Percentiles rank a stretch among this genome's conserved stretches.
Evolutionary conservation across 2,329 filamentous ascomycete genomes (phyloP).

Genomic region (Cryphonectria radicalis): DNA sequence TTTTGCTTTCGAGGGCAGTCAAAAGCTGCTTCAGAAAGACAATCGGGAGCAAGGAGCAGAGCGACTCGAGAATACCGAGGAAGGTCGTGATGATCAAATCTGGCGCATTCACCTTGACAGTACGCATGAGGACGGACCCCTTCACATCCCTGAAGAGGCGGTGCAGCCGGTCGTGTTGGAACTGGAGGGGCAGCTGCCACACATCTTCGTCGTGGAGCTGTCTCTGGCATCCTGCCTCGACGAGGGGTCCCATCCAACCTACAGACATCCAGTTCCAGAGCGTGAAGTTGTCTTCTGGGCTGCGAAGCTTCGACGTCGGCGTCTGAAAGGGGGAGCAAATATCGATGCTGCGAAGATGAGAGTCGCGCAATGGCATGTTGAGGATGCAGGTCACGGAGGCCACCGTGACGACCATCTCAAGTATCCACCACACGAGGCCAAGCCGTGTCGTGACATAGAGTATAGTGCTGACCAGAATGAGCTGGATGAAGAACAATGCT

Average conservation of each 20-base stretch:
- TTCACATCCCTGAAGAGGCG: conserved; percentile 72
- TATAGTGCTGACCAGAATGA: conserved; percentile 39
- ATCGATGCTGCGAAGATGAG: conserved; percentile 52
- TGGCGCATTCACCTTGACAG: conserved; percentile 77
- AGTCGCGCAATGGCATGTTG: conserved; percentile 72
- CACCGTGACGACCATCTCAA: conserved; percentile 47
- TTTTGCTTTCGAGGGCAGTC: conserved; percentile 62
- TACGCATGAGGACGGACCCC: conserved; percentile 71
- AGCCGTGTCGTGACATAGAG: conserved; percentile 37
- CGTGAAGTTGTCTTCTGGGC: conserved; percentile 78
- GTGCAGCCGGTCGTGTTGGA: conserved; percentile 78
- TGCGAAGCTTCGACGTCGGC: conserved; percentile 65
- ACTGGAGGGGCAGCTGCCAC: conserved; percentile 79
- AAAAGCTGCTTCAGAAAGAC: conserved; percentile 75
- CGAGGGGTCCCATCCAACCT: conserved; percentile 79
- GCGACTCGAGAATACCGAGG: conserved; percentile 67
- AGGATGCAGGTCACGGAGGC: conserved; percentile 58
- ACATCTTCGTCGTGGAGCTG: conserved; percentile 80
- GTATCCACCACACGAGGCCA: conserved; percentile 32
- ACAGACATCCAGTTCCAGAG: conserved; percentile 86
- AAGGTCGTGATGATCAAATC: conserved; percentile 72
- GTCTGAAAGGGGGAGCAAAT: conserved; percentile 62
- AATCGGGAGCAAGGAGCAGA: conserved; percentile 60
- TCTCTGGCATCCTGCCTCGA: conserved; percentile 63
- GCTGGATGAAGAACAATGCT: conserved; percentile 39